These are phyloP conservation scores for Hyphopichia homilentoma DNA, from an alignment of 805 yeast species.

Conservation along the genomic window DNA sequence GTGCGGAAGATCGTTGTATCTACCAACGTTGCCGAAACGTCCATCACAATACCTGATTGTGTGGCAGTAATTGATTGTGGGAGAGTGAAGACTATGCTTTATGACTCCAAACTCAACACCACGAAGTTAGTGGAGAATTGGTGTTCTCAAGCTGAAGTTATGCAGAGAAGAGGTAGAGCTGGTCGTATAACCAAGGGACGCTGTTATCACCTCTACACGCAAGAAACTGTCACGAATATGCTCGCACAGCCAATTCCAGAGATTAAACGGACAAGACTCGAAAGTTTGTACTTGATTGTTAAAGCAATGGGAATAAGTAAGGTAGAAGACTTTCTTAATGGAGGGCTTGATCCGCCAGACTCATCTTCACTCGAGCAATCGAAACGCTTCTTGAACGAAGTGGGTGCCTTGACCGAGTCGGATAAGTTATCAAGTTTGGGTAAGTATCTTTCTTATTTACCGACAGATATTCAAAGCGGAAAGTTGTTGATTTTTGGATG, in stretches of 20 bases:
- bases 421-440: slow-evolving; percentile 71
- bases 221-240: slow-evolving; percentile 54
- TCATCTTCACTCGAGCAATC: slow-evolving; percentile 49
- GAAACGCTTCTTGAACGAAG: slow-evolving; percentile 48
- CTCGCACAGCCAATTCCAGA: slow-evolving; percentile 80
- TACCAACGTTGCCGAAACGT: slow-evolving; percentile 95
- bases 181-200: slow-evolving; percentile 87
- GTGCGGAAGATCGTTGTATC: slow-evolving; percentile 77
- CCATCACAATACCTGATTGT: slow-evolving; percentile 93
- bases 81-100: slow-evolving; percentile 71
- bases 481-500: slow-evolving; percentile 77
- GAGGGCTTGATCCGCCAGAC: slow-evolving; percentile 83
- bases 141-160: slow-evolving; percentile 86
- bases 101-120: slow-evolving; percentile 63
- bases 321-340: slow-evolving; percentile 63
- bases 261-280: slow-evolving; percentile 78
- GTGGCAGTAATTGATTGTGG: slow-evolving; percentile 91
- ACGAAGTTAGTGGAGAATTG: slow-evolving; percentile 74
- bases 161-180: slow-evolving; percentile 96
- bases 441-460: slow-evolving; percentile 70
- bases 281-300: slow-evolving; percentile 76
- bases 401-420: slow-evolving; percentile 62
- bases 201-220: slow-evolving; percentile 78
- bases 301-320: slow-evolving; percentile 83
- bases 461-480: slow-evolving; percentile 83